Base-by-base conservation (phyloP, 176 grass and related monocot genomes). In the Metroxylon sagu region DNA sequence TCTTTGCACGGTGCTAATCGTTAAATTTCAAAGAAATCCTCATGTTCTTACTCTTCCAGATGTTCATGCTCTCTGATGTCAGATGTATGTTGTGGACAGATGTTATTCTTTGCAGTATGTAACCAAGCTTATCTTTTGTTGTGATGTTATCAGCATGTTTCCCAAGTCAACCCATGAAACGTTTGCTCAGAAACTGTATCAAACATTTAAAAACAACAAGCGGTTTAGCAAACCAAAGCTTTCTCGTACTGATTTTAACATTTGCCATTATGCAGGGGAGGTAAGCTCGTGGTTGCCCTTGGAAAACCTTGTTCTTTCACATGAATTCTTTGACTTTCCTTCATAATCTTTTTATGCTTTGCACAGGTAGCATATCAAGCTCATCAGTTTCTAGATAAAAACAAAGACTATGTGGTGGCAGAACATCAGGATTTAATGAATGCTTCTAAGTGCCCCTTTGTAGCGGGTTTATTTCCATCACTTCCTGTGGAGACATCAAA, bases 381-480 rank as follows among this genome's bases (percentile, higher is more conserved):
- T 52, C 76, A 98, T 57, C 51, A 89, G 18, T 98, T 98, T 68
- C 58, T 98, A 66, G 93, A 98, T 67, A 98, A 98, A 73, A 98
- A 98, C 76, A 98, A 98, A 81, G 88, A 98, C 71, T 98, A 98
- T 85, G 84, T 98, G 49, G 87, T 98, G 53, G 93, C 93, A 57
- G 93, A 98, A 70, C 69, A 98, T 67, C 93, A 98, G 80, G 93
- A 92, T 73, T 80, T 98, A 71, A 65, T 98, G 55, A 81, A 85
- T 79, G 93, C 84, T 67, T 91, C 93, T 70, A 71, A 50, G 26
- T 98, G 93, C 26, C 53, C 79, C 15, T 98, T 98, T 21, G 93
- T 98, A 54, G 73, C 82, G 18, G 67, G 72, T 60, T 88, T 98
- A 80, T 98, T 92, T 71, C 93, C 93, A 53, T 30, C 93, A 71